Evolutionary conservation across 2,329 filamentous ascomycete genomes (phyloP).

Genomic region (Rachicladosporium sp.): DNA sequence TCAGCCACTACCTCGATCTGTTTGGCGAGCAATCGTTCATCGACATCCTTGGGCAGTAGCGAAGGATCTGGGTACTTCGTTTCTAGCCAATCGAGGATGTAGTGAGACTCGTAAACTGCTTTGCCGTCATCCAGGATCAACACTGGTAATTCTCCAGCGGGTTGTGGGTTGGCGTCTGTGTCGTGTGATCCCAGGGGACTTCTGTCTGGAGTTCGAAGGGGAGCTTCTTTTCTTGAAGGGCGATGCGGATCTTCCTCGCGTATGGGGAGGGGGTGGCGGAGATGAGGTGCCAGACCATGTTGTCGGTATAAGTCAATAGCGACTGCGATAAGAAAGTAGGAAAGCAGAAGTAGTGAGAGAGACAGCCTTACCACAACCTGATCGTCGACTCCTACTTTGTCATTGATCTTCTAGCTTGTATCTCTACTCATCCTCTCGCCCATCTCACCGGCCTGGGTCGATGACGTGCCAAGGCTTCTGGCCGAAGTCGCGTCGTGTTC

Average conservation of each 20-base stretch:
- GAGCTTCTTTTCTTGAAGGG: constrained; percentile 27
- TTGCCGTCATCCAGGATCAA: constrained; percentile 21
- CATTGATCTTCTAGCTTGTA: too few species aligned
- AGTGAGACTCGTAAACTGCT: constrained; percentile 25
- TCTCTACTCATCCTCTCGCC: too few species aligned
- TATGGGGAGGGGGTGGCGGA: constrained; percentile 28
- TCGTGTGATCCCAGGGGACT: constrained; percentile 31
- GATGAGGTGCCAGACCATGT: constrained; percentile 18
- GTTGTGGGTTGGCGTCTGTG: constrained; percentile 27
- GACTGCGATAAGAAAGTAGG: too few species aligned
- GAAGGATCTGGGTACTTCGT: constrained; percentile 20
- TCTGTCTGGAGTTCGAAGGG: constrained; percentile 30
- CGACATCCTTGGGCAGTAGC: constrained; percentile 17
- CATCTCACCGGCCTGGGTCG: too few species aligned
- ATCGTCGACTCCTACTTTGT: too few species aligned
- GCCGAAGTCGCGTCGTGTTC: too few species aligned
- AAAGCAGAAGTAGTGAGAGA: too few species aligned
- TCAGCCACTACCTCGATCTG: constrained; percentile 25
- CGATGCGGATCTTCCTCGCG: constrained; percentile 31
- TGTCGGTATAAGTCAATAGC: too few species aligned
- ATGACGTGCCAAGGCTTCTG: too few species aligned
- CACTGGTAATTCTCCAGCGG: constrained; percentile 30
- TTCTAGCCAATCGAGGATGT: constrained; percentile 28
- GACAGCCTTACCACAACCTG: too few species aligned
- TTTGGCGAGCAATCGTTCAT: constrained; percentile 21